These are phyloP conservation scores for Boletus patriciae DNA, from an alignment of 768 basidiomycete species.

Conservation along the genomic window DNA sequence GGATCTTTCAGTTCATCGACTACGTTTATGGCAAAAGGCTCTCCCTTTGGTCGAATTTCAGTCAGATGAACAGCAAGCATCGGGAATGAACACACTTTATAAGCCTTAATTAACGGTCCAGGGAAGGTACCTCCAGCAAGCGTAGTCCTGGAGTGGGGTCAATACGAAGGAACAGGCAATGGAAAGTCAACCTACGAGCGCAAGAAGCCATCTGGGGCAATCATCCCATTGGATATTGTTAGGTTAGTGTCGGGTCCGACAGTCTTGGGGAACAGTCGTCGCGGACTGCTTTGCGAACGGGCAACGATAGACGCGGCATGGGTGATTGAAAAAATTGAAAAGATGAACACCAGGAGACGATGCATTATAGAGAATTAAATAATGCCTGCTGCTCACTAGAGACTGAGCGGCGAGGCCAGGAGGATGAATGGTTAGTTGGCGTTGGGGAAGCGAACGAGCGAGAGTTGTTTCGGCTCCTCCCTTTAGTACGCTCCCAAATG, in stretches of 20 bases:
- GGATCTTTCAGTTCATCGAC: slow-evolving; percentile 44
- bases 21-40: slow-evolving; percentile 44
- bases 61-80: not conserved
- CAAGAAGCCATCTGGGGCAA: slow-evolving; percentile 51
- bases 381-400: not conserved
- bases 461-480: not conserved
- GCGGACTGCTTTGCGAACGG: slow-evolving; percentile 8
- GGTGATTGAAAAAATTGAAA: slow-evolving; percentile 5
- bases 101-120: slow-evolving; percentile 42
- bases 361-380: slow-evolving; percentile 12
- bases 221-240: slow-evolving; percentile 39
- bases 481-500: not conserved
- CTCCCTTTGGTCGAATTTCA: slow-evolving; percentile 35
- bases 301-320: slow-evolving; percentile 22
- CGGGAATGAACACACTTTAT: slow-evolving; percentile 29
- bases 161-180: not conserved
- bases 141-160: slow-evolving; percentile 11
- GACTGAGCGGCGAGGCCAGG: not conserved
- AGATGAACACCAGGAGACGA: not conserved
- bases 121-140: slow-evolving; percentile 48
- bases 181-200: slow-evolving; percentile 37
- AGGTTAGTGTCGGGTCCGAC: slow-evolving; percentile 30
- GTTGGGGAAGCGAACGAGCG: not conserved
- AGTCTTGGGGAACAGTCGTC: not conserved
- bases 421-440: not conserved